A percentile compares a stretch with the other conserved stretches of the same genome.
phyloP scores from a whole-genome alignment of 345 rosid genomes.

The Cardamine chenopodiifolia region DNA sequence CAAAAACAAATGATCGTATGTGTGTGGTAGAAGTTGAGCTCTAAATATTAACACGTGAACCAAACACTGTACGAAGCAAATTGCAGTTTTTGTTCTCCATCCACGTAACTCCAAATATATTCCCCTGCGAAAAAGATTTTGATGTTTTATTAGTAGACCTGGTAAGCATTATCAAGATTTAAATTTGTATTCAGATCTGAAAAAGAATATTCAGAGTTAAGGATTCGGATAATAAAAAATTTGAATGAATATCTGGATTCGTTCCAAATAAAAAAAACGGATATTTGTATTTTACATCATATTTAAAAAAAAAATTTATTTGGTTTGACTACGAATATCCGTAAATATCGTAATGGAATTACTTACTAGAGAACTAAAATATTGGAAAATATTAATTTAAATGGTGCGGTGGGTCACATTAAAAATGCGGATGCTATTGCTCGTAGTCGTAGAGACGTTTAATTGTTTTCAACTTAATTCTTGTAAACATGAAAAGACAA shows the following conservation, averaged over 20 bases:
- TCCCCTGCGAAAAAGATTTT: neutral
- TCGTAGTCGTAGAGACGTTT: neutral
- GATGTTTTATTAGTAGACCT: neutral
- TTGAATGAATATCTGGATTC: no score
- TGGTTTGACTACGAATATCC: no score
- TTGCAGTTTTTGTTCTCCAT: constrained; percentile 2
- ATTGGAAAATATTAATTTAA: neutral
- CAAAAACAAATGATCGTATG: neutral
- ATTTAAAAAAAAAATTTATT: no score
- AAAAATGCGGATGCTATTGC: constrained; percentile 5
- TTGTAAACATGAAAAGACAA: constrained; percentile 4
- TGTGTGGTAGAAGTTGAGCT: neutral
- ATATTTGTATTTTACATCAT: no score
- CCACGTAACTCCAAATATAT: neutral
- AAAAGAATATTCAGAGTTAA: no score
- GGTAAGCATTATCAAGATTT: no score
- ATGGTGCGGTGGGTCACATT: neutral
- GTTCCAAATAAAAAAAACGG: no score
- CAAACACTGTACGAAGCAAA: neutral
- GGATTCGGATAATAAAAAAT: no score
- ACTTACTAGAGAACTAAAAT: neutral
- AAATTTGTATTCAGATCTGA: no score
- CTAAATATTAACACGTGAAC: neutral
- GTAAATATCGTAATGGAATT: no score
- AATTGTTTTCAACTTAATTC: no score